Evolutionary conservation across 1,284 basidiomycete species (phyloP).

Genomic region (Moesziomyces sp.): DNA sequence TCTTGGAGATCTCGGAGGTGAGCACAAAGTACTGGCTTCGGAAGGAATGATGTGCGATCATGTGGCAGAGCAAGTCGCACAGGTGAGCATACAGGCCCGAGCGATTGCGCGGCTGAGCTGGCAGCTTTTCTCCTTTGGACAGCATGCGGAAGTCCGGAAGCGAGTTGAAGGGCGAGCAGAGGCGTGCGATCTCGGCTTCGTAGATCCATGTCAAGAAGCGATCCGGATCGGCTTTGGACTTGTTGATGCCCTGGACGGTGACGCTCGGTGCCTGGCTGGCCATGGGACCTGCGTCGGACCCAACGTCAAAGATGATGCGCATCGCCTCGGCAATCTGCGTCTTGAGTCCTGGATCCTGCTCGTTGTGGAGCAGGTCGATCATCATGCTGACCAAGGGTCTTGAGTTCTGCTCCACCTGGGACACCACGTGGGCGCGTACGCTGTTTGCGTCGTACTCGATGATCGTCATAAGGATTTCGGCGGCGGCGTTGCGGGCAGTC

Average conservation of each 20-base stretch:
- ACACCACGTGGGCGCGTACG: constrained; percentile 83
- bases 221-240: constrained; percentile 82
- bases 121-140: constrained; percentile 37
- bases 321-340: constrained; percentile 91
- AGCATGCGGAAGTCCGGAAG: constrained; percentile 76
- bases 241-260: constrained; percentile 59
- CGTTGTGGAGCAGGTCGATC: constrained; percentile 77
- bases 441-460: constrained; percentile 92
- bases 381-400: constrained; percentile 55
- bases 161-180: constrained; percentile 83
- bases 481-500: constrained; percentile 79
- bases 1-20: constrained; percentile 57
- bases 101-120: constrained; percentile 25
- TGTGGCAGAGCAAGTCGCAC: constrained; percentile 89
- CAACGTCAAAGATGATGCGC: constrained; percentile 80
- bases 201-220: constrained; percentile 94
- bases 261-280: constrained; percentile 69
- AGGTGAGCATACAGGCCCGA: constrained; percentile 67
- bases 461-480: constrained; percentile 85
- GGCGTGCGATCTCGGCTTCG: constrained; percentile 75
- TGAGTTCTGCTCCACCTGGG: constrained; percentile 74
- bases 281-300: constrained; percentile 51
- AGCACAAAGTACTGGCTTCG: constrained; percentile 90
- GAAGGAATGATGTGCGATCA: constrained; percentile 82
- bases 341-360: constrained; percentile 84